Percentiles rank a stretch among this genome's conserved stretches.
Evolutionary conservation across 192 early-diverging fungal species (phyloP).

Genomic region (Gorgonomyces haynaldii): DNA sequence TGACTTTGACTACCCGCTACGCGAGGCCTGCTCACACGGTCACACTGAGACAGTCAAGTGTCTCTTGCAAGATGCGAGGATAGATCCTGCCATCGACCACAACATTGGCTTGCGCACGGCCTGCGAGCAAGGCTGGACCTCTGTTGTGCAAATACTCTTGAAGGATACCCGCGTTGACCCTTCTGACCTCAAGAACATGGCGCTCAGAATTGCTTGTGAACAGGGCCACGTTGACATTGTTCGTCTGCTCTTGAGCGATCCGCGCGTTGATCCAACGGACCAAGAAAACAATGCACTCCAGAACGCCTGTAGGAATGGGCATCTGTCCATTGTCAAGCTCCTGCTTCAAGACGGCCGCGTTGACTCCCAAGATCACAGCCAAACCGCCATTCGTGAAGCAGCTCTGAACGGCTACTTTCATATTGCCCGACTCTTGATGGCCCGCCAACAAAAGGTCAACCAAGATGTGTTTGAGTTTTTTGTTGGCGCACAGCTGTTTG

Average conservation of each 20-base stretch:
- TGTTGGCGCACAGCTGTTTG: neutral
- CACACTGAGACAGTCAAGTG: constrained; percentile 8
- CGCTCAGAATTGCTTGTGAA: constrained; percentile 1
- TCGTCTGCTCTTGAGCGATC: constrained; percentile 3
- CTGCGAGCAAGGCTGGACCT: neutral
- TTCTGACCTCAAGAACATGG: neutral
- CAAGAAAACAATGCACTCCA: constrained; percentile 9
- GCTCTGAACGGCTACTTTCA: constrained; percentile 7
- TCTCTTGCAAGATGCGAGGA: constrained; percentile 1
- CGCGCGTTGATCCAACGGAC: constrained; percentile 4
- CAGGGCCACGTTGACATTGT: constrained; percentile 20
- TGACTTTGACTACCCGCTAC: too few species aligned
- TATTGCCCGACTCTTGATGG: constrained; percentile 10
- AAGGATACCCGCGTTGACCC: constrained; percentile 9
- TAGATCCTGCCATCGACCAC: constrained; percentile 2
- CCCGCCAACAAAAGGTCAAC: neutral
- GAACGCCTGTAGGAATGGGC: constrained; percentile 11
- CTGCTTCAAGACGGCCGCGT: constrained; percentile 9
- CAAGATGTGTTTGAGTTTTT: neutral
- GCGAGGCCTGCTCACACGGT: constrained; percentile 6
- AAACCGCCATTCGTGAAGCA: constrained; percentile 6
- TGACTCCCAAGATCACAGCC: neutral
- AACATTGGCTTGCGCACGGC: constrained; percentile 5
- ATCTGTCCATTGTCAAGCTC: constrained; percentile 10
- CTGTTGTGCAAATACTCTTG: constrained; percentile 12